Conservation (phyloP, 352 stramenopile genomes). For the Globisporangium radiosum region DNA sequence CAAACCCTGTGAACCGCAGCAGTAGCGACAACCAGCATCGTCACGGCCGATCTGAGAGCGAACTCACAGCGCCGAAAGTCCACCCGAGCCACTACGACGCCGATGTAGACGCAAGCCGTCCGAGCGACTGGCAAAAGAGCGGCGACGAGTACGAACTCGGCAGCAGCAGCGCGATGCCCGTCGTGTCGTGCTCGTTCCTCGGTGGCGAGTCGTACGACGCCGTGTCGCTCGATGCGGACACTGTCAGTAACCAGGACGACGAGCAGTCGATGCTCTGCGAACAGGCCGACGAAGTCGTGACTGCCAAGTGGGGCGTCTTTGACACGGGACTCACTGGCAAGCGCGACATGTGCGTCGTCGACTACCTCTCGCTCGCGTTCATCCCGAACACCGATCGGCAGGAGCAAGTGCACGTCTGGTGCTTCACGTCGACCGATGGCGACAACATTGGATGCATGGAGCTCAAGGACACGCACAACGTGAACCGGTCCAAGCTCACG, state of each 20-base stretch:
- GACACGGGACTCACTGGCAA: slow-evolving; percentile 51
- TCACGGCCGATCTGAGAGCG: slow-evolving; percentile 6
- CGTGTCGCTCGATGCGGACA: slow-evolving; percentile 5
- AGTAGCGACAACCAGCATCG: slow-evolving; percentile 19
- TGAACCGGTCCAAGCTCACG: slow-evolving; percentile 45
- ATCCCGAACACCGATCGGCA: slow-evolving; percentile 52
- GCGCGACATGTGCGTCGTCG: slow-evolving; percentile 64
- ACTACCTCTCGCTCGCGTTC: slow-evolving; percentile 63
- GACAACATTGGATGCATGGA: slow-evolving; percentile 74
- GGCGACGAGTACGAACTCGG: slow-evolving; percentile 9
- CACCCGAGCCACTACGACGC: slow-evolving; percentile 10
- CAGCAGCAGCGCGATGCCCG: background rate
- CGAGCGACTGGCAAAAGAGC: slow-evolving; percentile 21
- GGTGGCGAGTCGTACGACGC: slow-evolving; percentile 5
- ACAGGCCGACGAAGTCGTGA: slow-evolving; percentile 48
- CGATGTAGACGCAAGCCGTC: slow-evolving; percentile 12
- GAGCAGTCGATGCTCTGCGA: slow-evolving; percentile 15
- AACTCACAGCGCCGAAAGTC: slow-evolving; percentile 4
- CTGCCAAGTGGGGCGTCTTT: slow-evolving; percentile 72
- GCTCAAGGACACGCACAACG: slow-evolving; percentile 64
- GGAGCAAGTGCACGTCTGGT: slow-evolving; percentile 62
- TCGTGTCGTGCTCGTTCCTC: slow-evolving; percentile 4
- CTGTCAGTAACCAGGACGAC: slow-evolving; percentile 1
- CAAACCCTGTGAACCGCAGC: slow-evolving; percentile 1
- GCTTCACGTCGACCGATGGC: slow-evolving; percentile 64